phyloP scores from a whole-genome alignment of 208 protist species.

The Leishmania amazonensis region DNA sequence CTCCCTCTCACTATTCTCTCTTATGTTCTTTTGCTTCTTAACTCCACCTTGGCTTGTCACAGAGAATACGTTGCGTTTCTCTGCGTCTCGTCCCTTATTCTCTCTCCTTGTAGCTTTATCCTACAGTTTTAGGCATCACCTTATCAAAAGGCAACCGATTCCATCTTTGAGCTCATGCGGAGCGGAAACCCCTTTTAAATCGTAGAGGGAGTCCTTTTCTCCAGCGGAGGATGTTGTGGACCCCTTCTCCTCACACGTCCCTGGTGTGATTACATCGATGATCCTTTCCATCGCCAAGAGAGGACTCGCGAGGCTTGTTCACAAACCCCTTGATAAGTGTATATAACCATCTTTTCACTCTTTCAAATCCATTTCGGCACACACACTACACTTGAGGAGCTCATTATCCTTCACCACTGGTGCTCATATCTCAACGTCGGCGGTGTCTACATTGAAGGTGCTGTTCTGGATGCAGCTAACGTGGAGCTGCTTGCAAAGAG shows the following conservation, averaged over 20 bases:
- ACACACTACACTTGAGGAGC: constrained; percentile 66
- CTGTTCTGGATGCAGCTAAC: constrained; percentile 59
- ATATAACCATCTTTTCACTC: constrained; percentile 52
- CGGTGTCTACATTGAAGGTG: constrained; percentile 62
- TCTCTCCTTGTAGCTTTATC: no score
- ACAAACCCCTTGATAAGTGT: constrained; percentile 27
- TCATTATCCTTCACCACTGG: constrained; percentile 67
- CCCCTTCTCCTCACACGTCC: constrained; percentile 22
- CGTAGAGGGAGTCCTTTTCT: constrained; percentile 22
- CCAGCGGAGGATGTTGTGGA: constrained; percentile 26
- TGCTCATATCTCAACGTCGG: constrained; percentile 72
- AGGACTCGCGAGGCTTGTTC: constrained; percentile 27
- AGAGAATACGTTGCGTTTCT: background rate
- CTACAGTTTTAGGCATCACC: background rate
- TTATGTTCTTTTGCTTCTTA: background rate
- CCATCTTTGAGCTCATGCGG: constrained; percentile 46
- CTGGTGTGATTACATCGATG: constrained; percentile 22
- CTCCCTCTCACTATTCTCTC: background rate
- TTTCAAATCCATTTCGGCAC: constrained; percentile 84
- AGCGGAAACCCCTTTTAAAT: constrained; percentile 48
- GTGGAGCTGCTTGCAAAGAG: constrained; percentile 74
- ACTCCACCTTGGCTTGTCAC: background rate
- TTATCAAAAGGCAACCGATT: background rate
- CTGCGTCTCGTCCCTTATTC: background rate
- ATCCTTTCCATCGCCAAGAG: constrained; percentile 10